Base-by-base conservation (phyloP, 2,329 filamentous ascomycete species). In the Epichloe festucae region DNA sequence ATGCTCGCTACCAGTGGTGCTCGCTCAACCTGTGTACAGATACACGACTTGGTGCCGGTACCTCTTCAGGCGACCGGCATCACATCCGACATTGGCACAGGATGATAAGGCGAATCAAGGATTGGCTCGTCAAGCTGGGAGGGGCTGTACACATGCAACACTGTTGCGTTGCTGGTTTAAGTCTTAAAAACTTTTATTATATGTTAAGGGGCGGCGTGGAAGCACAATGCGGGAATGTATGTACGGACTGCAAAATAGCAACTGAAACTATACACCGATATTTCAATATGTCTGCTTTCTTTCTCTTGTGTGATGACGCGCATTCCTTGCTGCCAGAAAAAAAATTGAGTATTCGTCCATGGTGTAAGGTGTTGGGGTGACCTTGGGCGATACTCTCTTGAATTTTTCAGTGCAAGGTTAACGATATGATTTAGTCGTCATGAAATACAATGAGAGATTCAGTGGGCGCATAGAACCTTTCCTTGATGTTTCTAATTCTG, bases 161-260 rank as follows among this genome's bases (percentile, higher is more conserved):
- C 35, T n/a, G 23, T 53, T 50, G 48, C 40, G 23, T n/a, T 35
- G 15, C 34, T 51, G 40, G 35, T 48, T 53, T 44, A 44, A 38
- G n/a, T 45, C 19, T 50, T 45, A 48, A 42, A 44, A 11, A 23
- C n/a, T 39, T 48, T 53, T 51, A 50, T 53, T 53, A 36, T 46
- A 47, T 41, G 40, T 12, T 34, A 6, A 12, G 34, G 48, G 17
- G 40, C 21, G 48, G 52, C 39, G 44, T 43, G 44, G 23, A 12
- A 35, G 36, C n/a, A 21, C 23, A 31, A 31, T 48, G 39, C 15
- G 52, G 48, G 48, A 50, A 44, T 53, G 48, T 53, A 48, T 41
- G 44, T 36, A 44, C 17, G 52, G 52, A 47, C 41, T 50, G 48
- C 35, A 48, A 48, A 53, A 48, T 51, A 53, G 48, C 46, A 43